Evolutionary conservation across 176 grass and related monocot genomes (phyloP), one percentile per base, ranked within the genome.

Genomic region (Oryza australiensis): DNA sequence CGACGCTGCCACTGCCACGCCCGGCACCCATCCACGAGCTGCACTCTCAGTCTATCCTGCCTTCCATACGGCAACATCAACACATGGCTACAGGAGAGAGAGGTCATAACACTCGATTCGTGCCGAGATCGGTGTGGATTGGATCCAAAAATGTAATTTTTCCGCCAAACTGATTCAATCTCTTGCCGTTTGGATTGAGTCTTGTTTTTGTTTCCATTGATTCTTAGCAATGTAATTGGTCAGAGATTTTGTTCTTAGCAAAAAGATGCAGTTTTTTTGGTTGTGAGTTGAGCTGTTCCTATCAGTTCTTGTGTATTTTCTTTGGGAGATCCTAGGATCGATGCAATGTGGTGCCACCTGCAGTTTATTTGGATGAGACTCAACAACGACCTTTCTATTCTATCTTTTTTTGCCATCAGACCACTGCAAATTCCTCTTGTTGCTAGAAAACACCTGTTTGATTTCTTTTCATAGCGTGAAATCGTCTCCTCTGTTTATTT

Each of bases 291-390:
- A 55, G 41, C 78, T 70, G 74, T 32, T 73, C 26, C 40, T 66
- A 57, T 66, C 55, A 22, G 57, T 73, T 70, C 46, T 59, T 74
- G 62, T 68, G 68, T 60, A 65, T 69, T 62, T 62, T 68, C 28
- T 82, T 63, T 48, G 22, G 7, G 78, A 62, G 64, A 4, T 76
- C 72, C 64, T 63, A 70, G 64, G 85, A 81, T 81, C 64, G 85
- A 81, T 81, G 49, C 64, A n/a, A 34, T 48, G n/a, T 45, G 3
- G 34, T 41, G 77, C 10, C 70, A 68, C 73, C 29, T 68, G 62
- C 63, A 35, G 62, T 3, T 60, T 75, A 46, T 67, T 55, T 45
- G 34, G 12, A 70, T 59, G 33, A 53, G 83, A 41, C 35, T 63
- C 45, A 41, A 42, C 18, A 57, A 26, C 6, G 18, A 68, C 77